Evolutionary conservation across 2,329 filamentous ascomycete species (phyloP).

Genomic region (Xylariales sp.): DNA sequence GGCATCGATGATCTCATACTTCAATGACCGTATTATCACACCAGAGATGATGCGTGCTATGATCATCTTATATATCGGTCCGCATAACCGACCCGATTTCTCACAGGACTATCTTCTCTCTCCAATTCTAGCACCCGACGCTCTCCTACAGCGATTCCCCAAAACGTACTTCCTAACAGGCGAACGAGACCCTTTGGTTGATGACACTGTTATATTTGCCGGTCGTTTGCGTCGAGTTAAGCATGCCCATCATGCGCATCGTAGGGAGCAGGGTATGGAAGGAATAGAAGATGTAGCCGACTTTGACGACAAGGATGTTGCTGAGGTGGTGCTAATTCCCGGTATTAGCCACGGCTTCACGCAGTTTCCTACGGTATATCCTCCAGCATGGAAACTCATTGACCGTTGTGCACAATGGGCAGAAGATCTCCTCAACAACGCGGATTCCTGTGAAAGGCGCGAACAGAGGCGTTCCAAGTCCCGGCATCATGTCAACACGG

Average conservation of each 20-base stretch:
- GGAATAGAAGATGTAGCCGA: conserved; percentile 59
- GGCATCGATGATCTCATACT: conserved; percentile 97
- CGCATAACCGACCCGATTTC: conserved; percentile 93
- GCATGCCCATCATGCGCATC: conserved; percentile 62
- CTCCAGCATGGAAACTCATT: conserved; percentile 90
- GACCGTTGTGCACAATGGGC: conserved; percentile 85
- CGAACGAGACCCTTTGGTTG: conserved; percentile 93
- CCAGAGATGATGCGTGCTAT: conserved; percentile 99
- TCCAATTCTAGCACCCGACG: conserved; percentile 88
- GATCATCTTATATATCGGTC: conserved; percentile 97
- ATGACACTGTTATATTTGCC: conserved; percentile 97
- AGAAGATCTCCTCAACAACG: conserved; percentile 74
- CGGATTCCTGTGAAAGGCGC: conserved; percentile 55
- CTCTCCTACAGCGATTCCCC: conserved; percentile 85
- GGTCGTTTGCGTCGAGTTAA: conserved; percentile 87
- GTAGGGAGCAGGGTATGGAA: conserved; percentile 65
- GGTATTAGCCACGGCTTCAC: conserved; percentile 94
- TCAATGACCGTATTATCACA: conserved; percentile 92
- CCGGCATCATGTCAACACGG: conserved; percentile 64
- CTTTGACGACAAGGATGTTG: conserved; percentile 79
- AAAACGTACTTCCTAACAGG: conserved; percentile 95
- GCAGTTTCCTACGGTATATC: conserved; percentile 89
- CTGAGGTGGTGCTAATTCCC: conserved; percentile 86
- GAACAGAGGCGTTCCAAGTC: conserved; percentile 33
- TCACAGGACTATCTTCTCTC: conserved; percentile 90